Conservation (phyloP, 768 basidiomycete species). For the Kwoniella europaea region DNA sequence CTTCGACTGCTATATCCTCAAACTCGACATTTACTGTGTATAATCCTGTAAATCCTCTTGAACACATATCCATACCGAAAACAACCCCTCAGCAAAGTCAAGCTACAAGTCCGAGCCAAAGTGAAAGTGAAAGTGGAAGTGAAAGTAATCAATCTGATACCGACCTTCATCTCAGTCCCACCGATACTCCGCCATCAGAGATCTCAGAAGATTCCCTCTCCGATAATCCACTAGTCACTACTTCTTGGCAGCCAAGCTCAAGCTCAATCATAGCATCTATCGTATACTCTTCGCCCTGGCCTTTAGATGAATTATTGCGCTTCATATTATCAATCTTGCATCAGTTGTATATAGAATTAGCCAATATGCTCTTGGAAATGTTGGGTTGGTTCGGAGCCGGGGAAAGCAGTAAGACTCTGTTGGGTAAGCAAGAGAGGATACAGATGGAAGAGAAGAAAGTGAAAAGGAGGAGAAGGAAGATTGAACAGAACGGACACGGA, state of each 20-base stretch:
- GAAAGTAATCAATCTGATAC: neutral
- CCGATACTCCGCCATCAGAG: neutral
- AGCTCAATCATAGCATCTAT: neutral
- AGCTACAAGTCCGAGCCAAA: neutral
- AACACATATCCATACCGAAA: neutral
- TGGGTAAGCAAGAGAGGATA: slow-evolving; percentile 1
- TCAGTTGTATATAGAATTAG: slow-evolving; percentile 6
- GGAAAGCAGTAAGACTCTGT: neutral
- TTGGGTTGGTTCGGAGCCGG: neutral
- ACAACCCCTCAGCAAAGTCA: neutral
- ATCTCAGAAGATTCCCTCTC: neutral
- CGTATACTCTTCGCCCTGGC: neutral
- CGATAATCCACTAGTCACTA: neutral
- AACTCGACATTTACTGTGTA: neutral
- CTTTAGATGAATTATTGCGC: neutral
- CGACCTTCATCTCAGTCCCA: neutral
- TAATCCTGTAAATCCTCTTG: neutral
- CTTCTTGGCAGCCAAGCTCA: neutral
- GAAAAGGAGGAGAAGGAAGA: slow-evolving; percentile 13
- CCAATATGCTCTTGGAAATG: neutral
- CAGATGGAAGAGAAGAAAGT: slow-evolving; percentile 14
- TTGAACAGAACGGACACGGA: neutral
- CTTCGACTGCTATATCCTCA: neutral
- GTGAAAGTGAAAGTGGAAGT: neutral
- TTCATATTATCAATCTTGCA: neutral